phyloP scores from a whole-genome alignment of 139 green algal species.

The Chlamydomonas schloesseri region DNA sequence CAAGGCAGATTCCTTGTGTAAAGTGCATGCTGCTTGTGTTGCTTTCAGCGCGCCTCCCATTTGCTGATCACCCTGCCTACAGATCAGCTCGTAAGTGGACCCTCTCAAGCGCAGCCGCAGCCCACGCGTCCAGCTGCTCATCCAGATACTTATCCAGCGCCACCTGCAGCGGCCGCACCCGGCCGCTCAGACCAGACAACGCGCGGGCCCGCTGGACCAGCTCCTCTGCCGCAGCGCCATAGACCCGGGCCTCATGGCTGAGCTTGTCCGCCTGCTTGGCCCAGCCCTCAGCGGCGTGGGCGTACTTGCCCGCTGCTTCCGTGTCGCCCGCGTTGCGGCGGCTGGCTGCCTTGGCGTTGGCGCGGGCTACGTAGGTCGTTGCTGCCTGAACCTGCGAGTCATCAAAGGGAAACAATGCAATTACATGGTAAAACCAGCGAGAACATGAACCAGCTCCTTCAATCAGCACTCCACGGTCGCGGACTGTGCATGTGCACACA shows the following conservation, averaged over 20 bases:
- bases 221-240: background rate
- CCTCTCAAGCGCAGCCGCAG: background rate
- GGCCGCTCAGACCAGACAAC: background rate
- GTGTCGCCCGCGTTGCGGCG: background rate
- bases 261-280: conserved; percentile 24
- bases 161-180: background rate
- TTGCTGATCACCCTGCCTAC: too few species aligned
- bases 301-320: background rate
- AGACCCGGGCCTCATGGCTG: background rate
- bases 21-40: too few species aligned
- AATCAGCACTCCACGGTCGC: too few species aligned
- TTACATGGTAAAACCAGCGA: too few species aligned
- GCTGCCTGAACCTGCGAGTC: background rate
- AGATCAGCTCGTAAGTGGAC: background rate
- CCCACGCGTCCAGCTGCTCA: conserved; percentile 30
- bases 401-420: too few species aligned
- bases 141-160: conserved; percentile 17
- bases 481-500: too few species aligned
- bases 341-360: background rate
- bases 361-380: background rate
- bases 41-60: too few species aligned
- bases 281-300: background rate
- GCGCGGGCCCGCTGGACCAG: background rate
- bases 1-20: too few species aligned
- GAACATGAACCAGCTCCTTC: too few species aligned